Base-by-base conservation (phyloP, 169 alveolate species). In the Plasmodium chabaudi region DNA sequence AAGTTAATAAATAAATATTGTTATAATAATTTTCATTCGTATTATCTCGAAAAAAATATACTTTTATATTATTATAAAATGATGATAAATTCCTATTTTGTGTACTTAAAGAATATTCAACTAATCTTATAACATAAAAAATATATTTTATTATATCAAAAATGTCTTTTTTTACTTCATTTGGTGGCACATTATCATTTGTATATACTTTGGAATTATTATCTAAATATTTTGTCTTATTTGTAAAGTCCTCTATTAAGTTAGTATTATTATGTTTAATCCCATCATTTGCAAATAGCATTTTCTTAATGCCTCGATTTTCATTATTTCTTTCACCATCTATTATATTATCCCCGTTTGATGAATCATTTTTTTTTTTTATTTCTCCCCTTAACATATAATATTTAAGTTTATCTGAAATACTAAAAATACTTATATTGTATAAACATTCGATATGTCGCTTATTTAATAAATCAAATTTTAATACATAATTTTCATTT, bases 11-110 rank as follows among this genome's bases (percentile, higher is more conserved):
- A 70, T 86, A 86, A 47, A 86, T 86, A 49, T 86, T 34, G 51
- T 86, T 86, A 61, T 86, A 86, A 70, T 64, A 86, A 64, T 51
- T 86, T 86, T 86, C 91, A 70, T 86, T 86, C 46, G 70, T 87
- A 44, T 15, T 59, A 72, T 86, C 91, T 53, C 91, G 15, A 60
- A 86, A 69, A 69, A 86, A 86, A 86, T 86, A 86, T 42, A 69
- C 42, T 86, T 86, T 86, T 47, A 86, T 34, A 44, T 65, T 23
- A 56, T 69, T 69, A 86, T 86, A 86, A 86, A 86, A 69, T 51
- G 91, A 86, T 25, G 91, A 68, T 15, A 86, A 25, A 60, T 86
- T 86, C 59, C 91, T 74, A 39, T 64, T 86, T 68, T 86, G 87
- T 68, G 91, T 57, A 44, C 91, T 86, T 86, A 86, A 27, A 17